Base-by-base conservation (phyloP, 176 grass and related monocot genomes). In the Rhipidocladum racemiflorum region DNA sequence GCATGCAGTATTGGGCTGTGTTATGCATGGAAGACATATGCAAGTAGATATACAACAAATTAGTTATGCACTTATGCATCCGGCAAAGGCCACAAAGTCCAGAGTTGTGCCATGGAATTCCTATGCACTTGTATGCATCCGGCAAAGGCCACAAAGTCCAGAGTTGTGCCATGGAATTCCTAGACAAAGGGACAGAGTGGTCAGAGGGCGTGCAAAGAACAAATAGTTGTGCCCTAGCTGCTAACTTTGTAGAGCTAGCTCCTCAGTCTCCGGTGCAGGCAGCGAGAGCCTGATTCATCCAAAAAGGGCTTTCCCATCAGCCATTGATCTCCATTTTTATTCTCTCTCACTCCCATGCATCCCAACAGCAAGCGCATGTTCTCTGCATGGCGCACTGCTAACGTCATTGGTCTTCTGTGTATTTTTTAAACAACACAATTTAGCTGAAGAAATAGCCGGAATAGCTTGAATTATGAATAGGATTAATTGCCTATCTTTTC, bases 151-250 rank as follows among this genome's bases (percentile, higher is more conserved):
- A 81, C 49, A 45, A 27, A 51, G 43, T 71, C 23, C 80, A 78
- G 59, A 66, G 39, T 38, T 83, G 57, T 91, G 90, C 80, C 81
- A 89, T 83, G 84, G 67, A 87, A 91, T 89, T 85, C 42, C 68
- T 91, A 87, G 93, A 93, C 90, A 93, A 85, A 88, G 80, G 54
- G 86, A 91, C 90, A 93, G 64, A 65, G 21, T 17, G 67, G 77
- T 91, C 93, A 92, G 93, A 82, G 57, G 40, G 67, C 29, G 71
- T 82, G 88, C 75, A 86, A 64, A 60, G 75, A 61, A 48, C 39
- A 51, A 67, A 21, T 34, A 18, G 75, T 80, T 73, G 84, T 68
- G 84, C 67, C 84, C 75, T 50, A 25, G 11, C 44, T 73, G 11
- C 23, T 17, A 54, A 23, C 49, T 35, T 74, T 64, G 18, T 79